Percentiles rank a stretch among this genome's conserved stretches.
These are phyloP conservation scores for Globisporangium rhizosaccharum DNA, from an alignment of 352 stramenopile species.

Conservation along the genomic window DNA sequence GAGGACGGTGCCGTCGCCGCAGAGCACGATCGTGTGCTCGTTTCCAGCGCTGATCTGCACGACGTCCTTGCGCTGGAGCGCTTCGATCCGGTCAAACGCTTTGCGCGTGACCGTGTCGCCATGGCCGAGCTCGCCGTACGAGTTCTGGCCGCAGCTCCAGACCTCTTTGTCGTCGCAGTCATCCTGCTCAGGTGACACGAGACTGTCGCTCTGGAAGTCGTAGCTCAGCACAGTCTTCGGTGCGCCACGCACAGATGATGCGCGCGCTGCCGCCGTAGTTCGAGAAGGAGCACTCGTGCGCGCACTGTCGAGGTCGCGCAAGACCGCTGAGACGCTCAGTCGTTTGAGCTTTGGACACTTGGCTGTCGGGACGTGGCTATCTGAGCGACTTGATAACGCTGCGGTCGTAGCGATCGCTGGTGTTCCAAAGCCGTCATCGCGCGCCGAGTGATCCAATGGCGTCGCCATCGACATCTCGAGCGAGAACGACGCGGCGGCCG, in stretches of 20 bases:
- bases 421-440: constrained; percentile 10
- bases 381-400: constrained; percentile 10
- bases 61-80: constrained; percentile 72
- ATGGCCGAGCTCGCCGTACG: constrained; percentile 90
- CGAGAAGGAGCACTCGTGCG: constrained; percentile 16
- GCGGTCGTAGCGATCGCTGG: too few species aligned
- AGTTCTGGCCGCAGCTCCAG: constrained; percentile 94
- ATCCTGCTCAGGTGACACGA: constrained; percentile 17
- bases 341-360: constrained; percentile 46
- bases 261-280: background rate
- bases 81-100: constrained; percentile 68
- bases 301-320: constrained; percentile 34
- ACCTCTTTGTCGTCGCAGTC: constrained; percentile 77
- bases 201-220: background rate
- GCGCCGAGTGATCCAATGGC: constrained; percentile 14
- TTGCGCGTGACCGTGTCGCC: constrained; percentile 87
- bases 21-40: constrained; percentile 88
- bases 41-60: constrained; percentile 88
- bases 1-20: constrained; percentile 65
- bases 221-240: background rate
- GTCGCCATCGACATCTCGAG: constrained; percentile 29
- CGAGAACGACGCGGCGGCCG: constrained; percentile 15
- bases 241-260: background rate
- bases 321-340: constrained; percentile 30
- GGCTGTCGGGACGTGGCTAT: constrained; percentile 17